phyloP scores from a whole-genome alignment of 164 flowering plant species.

The Umbilicus rupestris region DNA sequence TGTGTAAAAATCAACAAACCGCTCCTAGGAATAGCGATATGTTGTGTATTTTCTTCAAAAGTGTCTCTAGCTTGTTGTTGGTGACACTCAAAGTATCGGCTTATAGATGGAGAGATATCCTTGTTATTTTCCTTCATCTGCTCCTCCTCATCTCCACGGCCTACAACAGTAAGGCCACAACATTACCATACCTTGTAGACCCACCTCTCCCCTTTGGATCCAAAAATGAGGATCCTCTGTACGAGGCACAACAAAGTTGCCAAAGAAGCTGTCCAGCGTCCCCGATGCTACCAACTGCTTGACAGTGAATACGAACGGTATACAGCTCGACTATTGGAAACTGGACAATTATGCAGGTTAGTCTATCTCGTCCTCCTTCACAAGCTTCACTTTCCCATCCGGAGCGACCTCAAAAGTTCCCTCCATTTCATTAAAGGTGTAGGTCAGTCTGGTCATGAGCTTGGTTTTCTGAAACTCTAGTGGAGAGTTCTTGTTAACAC shows the following conservation, averaged over 20 bases:
- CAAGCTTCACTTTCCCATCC: slow-evolving; percentile 75
- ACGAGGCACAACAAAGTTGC: slow-evolving; percentile 82
- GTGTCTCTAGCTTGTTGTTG: slow-evolving; percentile 72
- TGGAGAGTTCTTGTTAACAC: too few relatives aligned
- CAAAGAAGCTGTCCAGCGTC: slow-evolving; percentile 66
- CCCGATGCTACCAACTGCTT: slow-evolving; percentile 87
- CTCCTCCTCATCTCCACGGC: slow-evolving; percentile 96
- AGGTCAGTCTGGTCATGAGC: slow-evolving; percentile 97
- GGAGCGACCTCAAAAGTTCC: slow-evolving; percentile 81
- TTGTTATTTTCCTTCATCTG: slow-evolving; percentile 73
- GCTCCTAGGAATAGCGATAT: too few relatives aligned
- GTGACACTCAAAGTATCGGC: slow-evolving; percentile 72
- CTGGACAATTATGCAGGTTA: slow-evolving; percentile 89
- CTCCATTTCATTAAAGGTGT: slow-evolving; percentile 92
- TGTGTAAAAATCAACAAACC: too few relatives aligned
- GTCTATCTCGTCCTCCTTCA: slow-evolving; percentile 89
- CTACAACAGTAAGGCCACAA: slow-evolving; percentile 90
- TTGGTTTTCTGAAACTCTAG: slow-evolving; percentile 90
- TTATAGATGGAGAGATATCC: slow-evolving; percentile 49
- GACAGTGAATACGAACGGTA: slow-evolving; percentile 89
- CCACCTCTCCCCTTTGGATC: slow-evolving; percentile 99
- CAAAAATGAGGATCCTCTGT: slow-evolving; percentile 87
- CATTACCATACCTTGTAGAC: slow-evolving; percentile 83
- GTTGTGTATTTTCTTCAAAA: too few relatives aligned
- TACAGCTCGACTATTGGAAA: slow-evolving; percentile 92